Base-by-base conservation (phyloP, 2,329 filamentous ascomycete genomes). In the Beauveria sp. region DNA sequence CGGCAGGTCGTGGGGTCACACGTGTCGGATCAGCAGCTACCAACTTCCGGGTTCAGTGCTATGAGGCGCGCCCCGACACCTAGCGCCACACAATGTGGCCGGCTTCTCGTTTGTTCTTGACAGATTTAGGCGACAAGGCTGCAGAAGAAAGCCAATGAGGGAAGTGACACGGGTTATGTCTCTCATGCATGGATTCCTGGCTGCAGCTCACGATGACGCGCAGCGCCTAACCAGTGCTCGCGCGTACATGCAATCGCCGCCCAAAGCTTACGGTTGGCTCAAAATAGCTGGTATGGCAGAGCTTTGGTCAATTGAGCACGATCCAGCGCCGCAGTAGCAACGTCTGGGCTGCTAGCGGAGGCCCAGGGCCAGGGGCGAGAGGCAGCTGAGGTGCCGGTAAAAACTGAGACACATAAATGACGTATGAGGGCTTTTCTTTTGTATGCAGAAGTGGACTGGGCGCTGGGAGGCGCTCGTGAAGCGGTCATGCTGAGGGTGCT, bases 61-160 rank as follows among this genome's bases (percentile, higher is more conserved):
- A 62, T 62, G 53, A 62, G 58, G 43, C 62, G 43, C 62, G 20
- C 59, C 46, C 52, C 18, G 52, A 60, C 10, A 43, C 26, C 26
- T 45, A 55, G 45, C 63, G 30, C 51, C 42, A 43, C 55, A 54
- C 30, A 16, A 46, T 38, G 30, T 20, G 26, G 8, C 14, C 28
- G 20, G 43, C 14, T 12, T 43, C 26, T 26, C 9, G 14, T 22
- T n/a, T 42, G 9, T 38, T 20, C 6, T 20, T 54, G 12, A 16
- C 38, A 24, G 3, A 22, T n/a, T 2, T 22, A 34, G 18, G 16
- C 10, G n/a, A 26, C 1, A 14, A n/a, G 38, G 20, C 34, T 42
- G 51, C 42, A 18, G 14, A 54, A 26, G 14, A 53, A 24, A 53
- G 26, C n/a, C 8, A 20, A n/a, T 2, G n/a, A 53, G 18, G 12